Evolutionary conservation across 2,329 filamentous ascomycete species (phyloP), one percentile per base, ranked within the genome.

Genomic region (Colletotrichum eleusines): DNA sequence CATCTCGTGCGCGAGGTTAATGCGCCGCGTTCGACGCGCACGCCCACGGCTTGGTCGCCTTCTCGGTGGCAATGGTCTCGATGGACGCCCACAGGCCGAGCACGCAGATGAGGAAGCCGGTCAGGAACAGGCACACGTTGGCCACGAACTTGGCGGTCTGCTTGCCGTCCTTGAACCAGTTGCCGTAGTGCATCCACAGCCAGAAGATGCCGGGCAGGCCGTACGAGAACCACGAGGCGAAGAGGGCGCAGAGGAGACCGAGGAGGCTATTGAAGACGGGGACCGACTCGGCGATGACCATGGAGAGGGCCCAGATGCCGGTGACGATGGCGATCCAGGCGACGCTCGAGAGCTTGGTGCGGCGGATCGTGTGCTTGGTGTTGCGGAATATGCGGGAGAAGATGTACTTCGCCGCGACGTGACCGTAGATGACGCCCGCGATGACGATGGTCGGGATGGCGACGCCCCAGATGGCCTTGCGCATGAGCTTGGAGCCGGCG

Each of bases 361-460:
- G 82, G 74, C 85, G 83, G 65, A 83, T 81, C 78, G 88, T 82
- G 74, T 87, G 85, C 74, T 88, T 84, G 9, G 87, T 90, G 71
- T 87, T 86, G 26, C 84, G 81, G 81, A 92, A 92, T 9, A 90
- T 77, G 38, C 91, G 87, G 4, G 88, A 81, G 75, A 91, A 93
- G 69, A 92, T 82, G 74, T 91, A 91, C 76, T 91, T 92, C 65
- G 84, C 85, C 2, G 89, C 89, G 2, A 93, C 88, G 70, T 91
- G 88, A 16, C 87, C 90, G 76, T 92, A 90, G 73, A 94, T 91
- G 8, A 92, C 90, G 63, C 91, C 91, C 0, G 91, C 89, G 60
- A 94, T 88, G 58, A 93, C 82, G 69, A 93, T 93, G 2, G 90
- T 92, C 2, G 91, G 91, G 2, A 91, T 84, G 0, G 91, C 91